A percentile compares a stretch with the other conserved stretches of the same genome.
Conservation (phyloP, 257 asterid species). For the Fraxinus pennsylvanica region DNA sequence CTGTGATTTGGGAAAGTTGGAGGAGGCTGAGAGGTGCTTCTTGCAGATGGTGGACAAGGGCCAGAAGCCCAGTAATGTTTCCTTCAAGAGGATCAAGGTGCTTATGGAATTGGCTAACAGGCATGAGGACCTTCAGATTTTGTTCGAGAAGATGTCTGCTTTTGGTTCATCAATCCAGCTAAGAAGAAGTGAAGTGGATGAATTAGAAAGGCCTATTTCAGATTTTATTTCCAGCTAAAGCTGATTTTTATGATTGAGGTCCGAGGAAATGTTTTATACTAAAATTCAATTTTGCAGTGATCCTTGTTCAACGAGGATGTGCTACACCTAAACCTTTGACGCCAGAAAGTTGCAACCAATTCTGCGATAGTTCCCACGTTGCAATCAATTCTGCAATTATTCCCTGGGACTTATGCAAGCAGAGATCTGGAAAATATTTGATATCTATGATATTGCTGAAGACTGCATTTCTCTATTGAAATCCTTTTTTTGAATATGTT, state of each 20-base stretch:
- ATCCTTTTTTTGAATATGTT: background rate
- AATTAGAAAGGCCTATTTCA: slow-evolving; percentile 43
- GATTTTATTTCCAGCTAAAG: slow-evolving; percentile 27
- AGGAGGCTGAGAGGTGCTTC: slow-evolving; percentile 84
- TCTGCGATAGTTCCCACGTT: background rate
- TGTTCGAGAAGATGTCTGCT: slow-evolving; percentile 68
- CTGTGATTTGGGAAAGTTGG: slow-evolving; percentile 71
- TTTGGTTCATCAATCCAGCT: slow-evolving; percentile 46
- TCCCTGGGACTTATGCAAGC: background rate
- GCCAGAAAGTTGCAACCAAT: background rate
- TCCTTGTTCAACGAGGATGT: background rate
- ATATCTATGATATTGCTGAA: background rate
- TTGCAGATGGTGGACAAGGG: slow-evolving; percentile 87
- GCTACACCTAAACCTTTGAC: background rate
- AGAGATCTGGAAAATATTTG: background rate
- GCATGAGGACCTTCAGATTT: slow-evolving; percentile 46
- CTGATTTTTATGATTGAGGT: background rate
- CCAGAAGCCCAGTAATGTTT: slow-evolving; percentile 75
- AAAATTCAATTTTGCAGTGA: background rate
- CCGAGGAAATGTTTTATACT: background rate
- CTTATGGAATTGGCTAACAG: slow-evolving; percentile 81
- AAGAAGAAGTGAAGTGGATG: slow-evolving; percentile 34
- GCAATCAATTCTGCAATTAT: background rate
- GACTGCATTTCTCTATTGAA: background rate
- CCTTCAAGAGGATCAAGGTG: slow-evolving; percentile 83